Percentiles rank a stretch among this genome's conserved stretches.
phyloP scores from a whole-genome alignment of 116 monocot species.

The Iris pallida region DNA sequence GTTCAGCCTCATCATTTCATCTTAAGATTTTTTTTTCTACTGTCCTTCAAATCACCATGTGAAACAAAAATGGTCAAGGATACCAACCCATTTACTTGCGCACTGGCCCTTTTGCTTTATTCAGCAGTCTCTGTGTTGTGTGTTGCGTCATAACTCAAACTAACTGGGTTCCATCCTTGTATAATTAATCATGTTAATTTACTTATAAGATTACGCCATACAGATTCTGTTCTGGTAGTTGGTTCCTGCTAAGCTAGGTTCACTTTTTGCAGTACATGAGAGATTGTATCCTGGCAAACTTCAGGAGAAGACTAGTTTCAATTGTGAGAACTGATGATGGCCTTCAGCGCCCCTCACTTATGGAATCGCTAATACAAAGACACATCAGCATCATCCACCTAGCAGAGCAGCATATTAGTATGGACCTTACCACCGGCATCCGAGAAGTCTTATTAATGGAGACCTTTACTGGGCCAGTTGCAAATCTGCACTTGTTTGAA shows the following conservation, averaged over 20 bases:
- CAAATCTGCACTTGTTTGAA: slow-evolving; percentile 51
- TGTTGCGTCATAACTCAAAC: no score
- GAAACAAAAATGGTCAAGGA: no score
- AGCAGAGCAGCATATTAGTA: slow-evolving; percentile 90
- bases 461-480: slow-evolving; percentile 54
- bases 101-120: no score
- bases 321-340: slow-evolving; percentile 64
- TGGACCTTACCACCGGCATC: slow-evolving; percentile 87
- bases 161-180: no score
- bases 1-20: no score
- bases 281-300: slow-evolving; percentile 87
- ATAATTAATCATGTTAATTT: no score
- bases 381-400: slow-evolving; percentile 80
- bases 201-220: no score
- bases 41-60: no score
- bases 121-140: no score
- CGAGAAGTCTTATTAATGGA: slow-evolving; percentile 69
- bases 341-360: slow-evolving; percentile 70
- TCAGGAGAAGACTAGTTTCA: slow-evolving; percentile 66
- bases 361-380: slow-evolving; percentile 69
- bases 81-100: no score
- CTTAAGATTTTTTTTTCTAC: no score
- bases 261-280: slow-evolving; percentile 80
- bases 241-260: neutral
- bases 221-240: neutral